phyloP scores from a whole-genome alignment of 768 basidiomycete species.

The Pilatotrama ljubarskyi region DNA sequence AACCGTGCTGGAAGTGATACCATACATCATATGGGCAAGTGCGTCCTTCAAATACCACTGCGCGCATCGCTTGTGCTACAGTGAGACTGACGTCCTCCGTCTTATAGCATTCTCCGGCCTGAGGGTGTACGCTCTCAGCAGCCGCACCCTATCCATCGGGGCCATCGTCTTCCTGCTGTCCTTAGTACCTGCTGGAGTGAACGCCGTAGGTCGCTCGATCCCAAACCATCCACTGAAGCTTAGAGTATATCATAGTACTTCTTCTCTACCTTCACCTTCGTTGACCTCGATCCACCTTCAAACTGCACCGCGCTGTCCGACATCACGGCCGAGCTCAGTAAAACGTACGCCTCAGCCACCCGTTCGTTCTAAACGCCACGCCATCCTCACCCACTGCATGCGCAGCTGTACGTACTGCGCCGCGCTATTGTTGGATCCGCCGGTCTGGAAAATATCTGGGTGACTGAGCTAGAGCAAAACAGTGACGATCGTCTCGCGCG shows the following conservation, averaged over 20 bases:
- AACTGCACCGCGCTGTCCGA: constrained; percentile 11
- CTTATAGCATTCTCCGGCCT: constrained; percentile 1
- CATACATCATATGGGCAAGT: constrained; percentile 11
- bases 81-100: neutral
- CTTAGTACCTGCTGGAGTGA: constrained; percentile 3
- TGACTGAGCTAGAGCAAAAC: neutral
- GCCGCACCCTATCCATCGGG: constrained; percentile 1
- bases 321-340: constrained; percentile 5
- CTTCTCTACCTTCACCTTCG: constrained; percentile 9
- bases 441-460: too few relatives aligned
- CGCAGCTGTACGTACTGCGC: neutral
- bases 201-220: neutral
- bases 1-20: constrained; percentile 1
- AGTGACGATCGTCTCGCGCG: constrained; percentile 13
- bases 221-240: too few relatives aligned
- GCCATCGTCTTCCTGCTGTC: neutral
- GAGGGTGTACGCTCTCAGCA: constrained; percentile 5
- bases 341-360: neutral
- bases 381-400: neutral
- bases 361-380: neutral
- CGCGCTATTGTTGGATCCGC: neutral
- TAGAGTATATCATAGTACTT: neutral
- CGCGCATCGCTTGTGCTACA: too few relatives aligned
- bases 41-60: too few relatives aligned
- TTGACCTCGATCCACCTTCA: neutral